A percentile compares a stretch with the other conserved stretches of the same genome.
Conservation (phyloP, 1,284 basidiomycete species). For the Veloboletus limbatus region DNA sequence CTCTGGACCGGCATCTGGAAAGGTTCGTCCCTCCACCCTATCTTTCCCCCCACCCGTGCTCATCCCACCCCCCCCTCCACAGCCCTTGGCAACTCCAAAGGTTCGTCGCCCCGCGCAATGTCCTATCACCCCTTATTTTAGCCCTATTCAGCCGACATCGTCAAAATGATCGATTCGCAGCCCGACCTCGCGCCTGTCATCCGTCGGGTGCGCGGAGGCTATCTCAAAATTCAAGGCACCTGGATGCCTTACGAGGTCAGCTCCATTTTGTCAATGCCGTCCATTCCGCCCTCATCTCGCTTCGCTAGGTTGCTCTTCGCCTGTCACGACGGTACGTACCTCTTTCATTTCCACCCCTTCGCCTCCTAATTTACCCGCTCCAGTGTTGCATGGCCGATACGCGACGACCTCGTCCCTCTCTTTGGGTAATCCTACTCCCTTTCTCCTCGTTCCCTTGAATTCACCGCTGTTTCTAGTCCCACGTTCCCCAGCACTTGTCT, state of each 20-base stretch:
- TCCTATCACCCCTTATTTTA: slow-evolving; percentile 13
- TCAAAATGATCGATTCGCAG: slow-evolving; percentile 86
- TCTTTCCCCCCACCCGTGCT: background rate
- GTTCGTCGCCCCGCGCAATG: slow-evolving; percentile 37
- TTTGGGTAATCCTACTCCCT: slow-evolving; percentile 59
- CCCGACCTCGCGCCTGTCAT: slow-evolving; percentile 78
- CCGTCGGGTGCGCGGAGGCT: slow-evolving; percentile 79
- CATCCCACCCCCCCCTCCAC: slow-evolving; percentile 6
- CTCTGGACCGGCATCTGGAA: slow-evolving; percentile 89
- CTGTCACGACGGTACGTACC: slow-evolving; percentile 66
- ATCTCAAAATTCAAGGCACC: slow-evolving; percentile 85
- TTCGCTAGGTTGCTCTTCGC: slow-evolving; percentile 60
- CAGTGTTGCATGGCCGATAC: slow-evolving; percentile 87
- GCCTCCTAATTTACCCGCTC: slow-evolving; percentile 22
- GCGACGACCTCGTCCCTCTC: slow-evolving; percentile 76
- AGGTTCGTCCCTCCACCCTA: slow-evolving; percentile 44
- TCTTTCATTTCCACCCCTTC: slow-evolving; percentile 11
- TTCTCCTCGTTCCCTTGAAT: slow-evolving; percentile 4
- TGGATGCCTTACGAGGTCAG: slow-evolving; percentile 86
- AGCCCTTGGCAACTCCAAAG: slow-evolving; percentile 85
- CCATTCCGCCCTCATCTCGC: slow-evolving; percentile 19
- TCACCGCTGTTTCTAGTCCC: slow-evolving; percentile 40
- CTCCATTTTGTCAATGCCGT: slow-evolving; percentile 13
- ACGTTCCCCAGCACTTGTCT: slow-evolving; percentile 77
- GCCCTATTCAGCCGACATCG: slow-evolving; percentile 68